These are phyloP conservation scores for Carex myosuroides DNA, from an alignment of 176 grass and related monocot species.

Conservation along the genomic window DNA sequence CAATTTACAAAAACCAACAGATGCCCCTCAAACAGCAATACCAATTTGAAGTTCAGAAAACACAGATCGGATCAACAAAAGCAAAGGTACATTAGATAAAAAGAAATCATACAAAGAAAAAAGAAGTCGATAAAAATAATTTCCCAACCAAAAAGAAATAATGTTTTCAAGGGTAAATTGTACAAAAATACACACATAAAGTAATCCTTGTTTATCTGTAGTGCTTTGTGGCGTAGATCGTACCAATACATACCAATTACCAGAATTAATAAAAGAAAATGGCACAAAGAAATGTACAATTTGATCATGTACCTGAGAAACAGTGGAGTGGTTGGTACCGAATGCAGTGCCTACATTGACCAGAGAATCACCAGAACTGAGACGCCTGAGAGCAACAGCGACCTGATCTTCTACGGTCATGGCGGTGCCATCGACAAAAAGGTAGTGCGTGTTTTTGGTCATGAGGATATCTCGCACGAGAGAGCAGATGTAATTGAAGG, in stretches of 20 bases:
- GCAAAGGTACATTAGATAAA: background rate
- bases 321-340: slow-evolving; percentile 79
- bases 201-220: background rate
- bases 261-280: background rate
- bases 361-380: slow-evolving; percentile 72
- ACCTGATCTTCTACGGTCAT: slow-evolving; percentile 74
- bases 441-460: slow-evolving; percentile 49
- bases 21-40: background rate
- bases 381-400: slow-evolving; percentile 66
- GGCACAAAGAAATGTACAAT: background rate
- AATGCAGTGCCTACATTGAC: slow-evolving; percentile 59
- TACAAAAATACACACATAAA: background rate
- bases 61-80: background rate
- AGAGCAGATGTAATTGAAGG: slow-evolving; percentile 73
- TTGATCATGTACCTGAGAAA: slow-evolving; percentile 34
- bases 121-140: background rate
- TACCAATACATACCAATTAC: background rate
- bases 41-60: background rate
- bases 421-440: slow-evolving; percentile 45
- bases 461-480: slow-evolving; percentile 40
- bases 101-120: background rate
- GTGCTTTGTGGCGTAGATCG: background rate
- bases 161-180: background rate
- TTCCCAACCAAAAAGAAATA: background rate
- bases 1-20: background rate